phyloP scores from a whole-genome alignment of 169 alveolate species.

The Ichthyophthirius multifiliis region DNA sequence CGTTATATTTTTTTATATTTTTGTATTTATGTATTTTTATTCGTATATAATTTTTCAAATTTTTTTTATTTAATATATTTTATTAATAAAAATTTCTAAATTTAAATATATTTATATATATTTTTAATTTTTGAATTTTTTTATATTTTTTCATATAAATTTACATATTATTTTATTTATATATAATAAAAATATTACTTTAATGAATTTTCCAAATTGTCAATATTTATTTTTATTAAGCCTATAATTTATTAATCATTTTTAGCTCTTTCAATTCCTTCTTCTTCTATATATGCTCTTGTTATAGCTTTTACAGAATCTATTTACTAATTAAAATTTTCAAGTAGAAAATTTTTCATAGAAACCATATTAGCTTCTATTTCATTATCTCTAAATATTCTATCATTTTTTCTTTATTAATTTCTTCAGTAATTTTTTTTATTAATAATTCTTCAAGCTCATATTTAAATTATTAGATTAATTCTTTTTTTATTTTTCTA shows the following conservation, averaged over 20 bases:
- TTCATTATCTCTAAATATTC: conserved; percentile 10
- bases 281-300: conserved; percentile 1
- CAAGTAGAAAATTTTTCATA: conserved; percentile 5
- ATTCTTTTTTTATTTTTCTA: too few species aligned
- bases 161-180: too few species aligned
- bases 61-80: too few species aligned
- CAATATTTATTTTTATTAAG: background rate
- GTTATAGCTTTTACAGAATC: conserved; percentile 12
- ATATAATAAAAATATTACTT: too few species aligned
- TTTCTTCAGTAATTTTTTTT: background rate
- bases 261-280: conserved; percentile 14
- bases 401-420: background rate
- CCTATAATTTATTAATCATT: background rate
- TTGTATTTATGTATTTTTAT: too few species aligned
- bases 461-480: too few species aligned
- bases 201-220: background rate
- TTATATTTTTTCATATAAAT: too few species aligned
- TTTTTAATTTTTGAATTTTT: too few species aligned
- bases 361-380: background rate
- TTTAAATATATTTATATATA: too few species aligned
- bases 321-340: background rate
- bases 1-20: too few species aligned
- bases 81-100: too few species aligned
- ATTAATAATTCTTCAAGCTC: background rate
- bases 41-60: too few species aligned